Evolutionary conservation across 2,329 filamentous ascomycete species (phyloP).

Genomic region (Chrysoporthe austroafricana): DNA sequence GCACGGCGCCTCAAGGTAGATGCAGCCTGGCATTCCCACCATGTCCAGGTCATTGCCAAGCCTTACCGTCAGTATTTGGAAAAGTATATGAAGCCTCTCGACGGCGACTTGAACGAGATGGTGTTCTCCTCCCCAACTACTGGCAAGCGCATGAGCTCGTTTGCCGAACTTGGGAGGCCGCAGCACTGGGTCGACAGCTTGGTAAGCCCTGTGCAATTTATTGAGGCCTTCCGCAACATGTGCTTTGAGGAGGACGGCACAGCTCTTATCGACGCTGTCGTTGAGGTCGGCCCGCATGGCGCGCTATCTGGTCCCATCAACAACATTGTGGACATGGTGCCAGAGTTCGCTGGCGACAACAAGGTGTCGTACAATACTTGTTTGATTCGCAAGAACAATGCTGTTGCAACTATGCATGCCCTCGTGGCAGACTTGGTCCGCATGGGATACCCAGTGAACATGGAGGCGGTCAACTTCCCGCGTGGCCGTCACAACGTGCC

Average conservation of each 20-base stretch:
- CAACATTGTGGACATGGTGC: conserved; percentile 3
- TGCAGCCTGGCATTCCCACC: conserved; percentile 38
- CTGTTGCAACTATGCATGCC: conserved; percentile 9
- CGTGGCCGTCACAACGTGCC: conserved; percentile 30
- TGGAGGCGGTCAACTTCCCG: conserved; percentile 34
- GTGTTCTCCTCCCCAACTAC: conserved; percentile 15
- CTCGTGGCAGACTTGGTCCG: background rate
- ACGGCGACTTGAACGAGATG: background rate
- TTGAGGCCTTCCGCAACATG: conserved; percentile 9
- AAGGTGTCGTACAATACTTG: conserved; percentile 9
- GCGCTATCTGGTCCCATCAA: conserved; percentile 7
- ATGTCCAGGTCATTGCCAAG: conserved; percentile 33
- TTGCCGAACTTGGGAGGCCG: conserved; percentile 27
- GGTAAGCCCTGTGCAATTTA: conserved; percentile 13
- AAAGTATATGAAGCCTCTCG: background rate
- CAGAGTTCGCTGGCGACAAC: background rate
- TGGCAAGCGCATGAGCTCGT: background rate
- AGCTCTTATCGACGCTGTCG: conserved; percentile 4
- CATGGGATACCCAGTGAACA: background rate
- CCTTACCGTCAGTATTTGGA: conserved; percentile 28
- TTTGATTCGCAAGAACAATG: conserved; percentile 12
- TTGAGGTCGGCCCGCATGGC: conserved; percentile 15
- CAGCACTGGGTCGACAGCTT: conserved; percentile 26
- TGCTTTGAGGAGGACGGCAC: background rate
- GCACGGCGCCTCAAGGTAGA: conserved; percentile 34